Conservation (phyloP, 1,284 basidiomycete species). For the Ceratobasidium sp. region DNA sequence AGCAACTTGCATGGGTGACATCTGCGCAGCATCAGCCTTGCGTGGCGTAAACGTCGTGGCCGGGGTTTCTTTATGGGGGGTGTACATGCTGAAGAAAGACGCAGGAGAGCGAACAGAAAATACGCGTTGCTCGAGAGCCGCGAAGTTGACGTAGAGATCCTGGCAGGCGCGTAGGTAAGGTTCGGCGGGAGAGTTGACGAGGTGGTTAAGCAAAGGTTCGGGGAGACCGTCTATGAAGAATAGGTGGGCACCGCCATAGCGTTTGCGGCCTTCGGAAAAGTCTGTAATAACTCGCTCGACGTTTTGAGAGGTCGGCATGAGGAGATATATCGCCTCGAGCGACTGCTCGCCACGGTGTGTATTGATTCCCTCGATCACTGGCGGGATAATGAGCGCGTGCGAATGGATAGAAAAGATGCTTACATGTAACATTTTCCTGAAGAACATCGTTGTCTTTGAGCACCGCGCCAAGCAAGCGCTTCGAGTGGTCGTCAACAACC, state of each 20-base stretch:
- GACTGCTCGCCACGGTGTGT: constrained; percentile 78
- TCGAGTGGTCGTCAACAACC: constrained; percentile 93
- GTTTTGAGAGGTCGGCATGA: constrained; percentile 95
- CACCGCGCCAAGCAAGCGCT: constrained; percentile 84
- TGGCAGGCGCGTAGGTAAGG: constrained; percentile 75
- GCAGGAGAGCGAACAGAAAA: constrained; percentile 82
- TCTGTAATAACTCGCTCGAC: constrained; percentile 91
- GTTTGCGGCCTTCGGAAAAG: constrained; percentile 72
- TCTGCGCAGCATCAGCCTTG: constrained; percentile 33
- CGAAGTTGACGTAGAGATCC: constrained; percentile 91
- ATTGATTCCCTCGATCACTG: constrained; percentile 83
- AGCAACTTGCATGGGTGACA: constrained; percentile 65
- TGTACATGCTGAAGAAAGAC: constrained; percentile 87
- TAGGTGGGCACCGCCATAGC: constrained; percentile 89
- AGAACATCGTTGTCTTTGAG: constrained; percentile 94
- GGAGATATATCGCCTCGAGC: constrained; percentile 91
- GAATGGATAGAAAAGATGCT: constrained; percentile 54
- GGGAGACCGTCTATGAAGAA: constrained; percentile 93
- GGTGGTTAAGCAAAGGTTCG: constrained; percentile 77
- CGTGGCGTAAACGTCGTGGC: constrained; percentile 36
- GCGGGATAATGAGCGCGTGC: constrained; percentile 3
- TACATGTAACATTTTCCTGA: constrained; percentile 93
- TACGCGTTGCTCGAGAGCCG: constrained; percentile 84
- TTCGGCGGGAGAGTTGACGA: constrained; percentile 78
- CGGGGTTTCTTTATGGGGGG: constrained; percentile 75